These are phyloP conservation scores for Pseudotsuga menziesii DNA, from an alignment of 75 land plant species.

Conservation along the genomic window DNA sequence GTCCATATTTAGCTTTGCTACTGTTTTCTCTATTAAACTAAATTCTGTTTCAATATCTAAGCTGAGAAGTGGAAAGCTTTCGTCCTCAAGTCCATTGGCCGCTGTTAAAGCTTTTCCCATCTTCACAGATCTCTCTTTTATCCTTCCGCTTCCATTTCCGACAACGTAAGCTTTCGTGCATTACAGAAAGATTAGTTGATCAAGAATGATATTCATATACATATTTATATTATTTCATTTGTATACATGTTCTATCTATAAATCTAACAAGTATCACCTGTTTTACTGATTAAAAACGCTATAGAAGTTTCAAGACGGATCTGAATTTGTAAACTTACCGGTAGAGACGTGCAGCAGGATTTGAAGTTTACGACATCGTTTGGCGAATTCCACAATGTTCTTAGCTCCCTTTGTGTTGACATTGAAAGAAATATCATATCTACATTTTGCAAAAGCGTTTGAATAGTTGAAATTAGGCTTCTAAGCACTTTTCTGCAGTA, in stretches of 20 bases:
- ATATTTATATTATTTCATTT: too few species aligned
- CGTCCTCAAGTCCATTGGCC: background rate
- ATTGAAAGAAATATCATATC: slow-evolving; percentile 48
- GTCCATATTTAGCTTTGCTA: too few species aligned
- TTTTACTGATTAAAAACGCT: too few species aligned
- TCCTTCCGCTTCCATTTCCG: background rate
- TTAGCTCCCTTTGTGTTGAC: slow-evolving; percentile 48
- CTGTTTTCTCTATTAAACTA: background rate
- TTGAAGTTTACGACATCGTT: slow-evolving; percentile 31
- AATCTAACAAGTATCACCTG: too few species aligned
- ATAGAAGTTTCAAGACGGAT: too few species aligned
- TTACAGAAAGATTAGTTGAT: too few species aligned
- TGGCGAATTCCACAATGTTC: slow-evolving; percentile 36
- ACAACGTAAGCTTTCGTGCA: background rate
- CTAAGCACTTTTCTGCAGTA: background rate
- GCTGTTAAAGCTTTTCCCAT: background rate
- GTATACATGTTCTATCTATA: too few species aligned
- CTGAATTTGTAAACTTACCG: slow-evolving; percentile 13
- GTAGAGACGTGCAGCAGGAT: slow-evolving; percentile 44
- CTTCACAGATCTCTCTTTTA: background rate
- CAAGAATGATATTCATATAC: background rate
- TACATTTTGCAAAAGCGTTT: background rate
- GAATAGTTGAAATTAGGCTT: background rate
- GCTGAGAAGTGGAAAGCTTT: too few species aligned
- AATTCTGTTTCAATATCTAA: background rate